phyloP scores from a whole-genome alignment of 2,329 filamentous ascomycete species.

The Penicillium capsulatum region DNA sequence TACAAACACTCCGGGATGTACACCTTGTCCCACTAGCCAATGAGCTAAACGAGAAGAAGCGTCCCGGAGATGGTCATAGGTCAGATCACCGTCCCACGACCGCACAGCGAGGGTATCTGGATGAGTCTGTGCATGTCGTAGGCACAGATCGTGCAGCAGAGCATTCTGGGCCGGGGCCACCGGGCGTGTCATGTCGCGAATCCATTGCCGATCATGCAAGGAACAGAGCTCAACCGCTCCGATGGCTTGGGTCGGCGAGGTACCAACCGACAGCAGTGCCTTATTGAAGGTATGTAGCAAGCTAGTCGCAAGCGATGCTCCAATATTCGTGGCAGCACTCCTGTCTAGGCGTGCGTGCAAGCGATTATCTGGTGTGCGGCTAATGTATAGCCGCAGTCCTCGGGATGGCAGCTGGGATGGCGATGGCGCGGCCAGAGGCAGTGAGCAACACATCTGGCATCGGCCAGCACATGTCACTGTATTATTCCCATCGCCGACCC shows the following conservation, averaged over 20 bases:
- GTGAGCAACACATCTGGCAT: constrained; percentile 6
- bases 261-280: constrained; percentile 9
- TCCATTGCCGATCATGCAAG: constrained; percentile 7
- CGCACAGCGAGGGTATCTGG: constrained; percentile 16
- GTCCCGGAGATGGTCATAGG: constrained; percentile 14
- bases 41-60: constrained; percentile 11
- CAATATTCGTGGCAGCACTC: not conserved
- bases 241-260: constrained; percentile 1
- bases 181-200: constrained; percentile 11
- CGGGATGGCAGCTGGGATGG: not conserved
- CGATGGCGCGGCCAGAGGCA: not conserved
- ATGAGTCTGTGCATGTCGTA: constrained; percentile 9
- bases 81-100: constrained; percentile 20
- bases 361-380: constrained; percentile 5
- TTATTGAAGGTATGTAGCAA: constrained; percentile 12
- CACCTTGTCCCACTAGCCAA: constrained; percentile 14
- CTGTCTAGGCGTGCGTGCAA: constrained; percentile 8
- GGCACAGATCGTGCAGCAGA: constrained; percentile 16
- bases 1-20: constrained; percentile 13
- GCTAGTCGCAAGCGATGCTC: constrained; percentile 8
- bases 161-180: constrained; percentile 7
- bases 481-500: not conserved
- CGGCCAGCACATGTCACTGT: not conserved
- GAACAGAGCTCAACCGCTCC: constrained; percentile 14
- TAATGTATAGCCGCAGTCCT: constrained; percentile 8